Conservation (phyloP, 352 stramenopile species). For the Aphanomyces astaci region DNA sequence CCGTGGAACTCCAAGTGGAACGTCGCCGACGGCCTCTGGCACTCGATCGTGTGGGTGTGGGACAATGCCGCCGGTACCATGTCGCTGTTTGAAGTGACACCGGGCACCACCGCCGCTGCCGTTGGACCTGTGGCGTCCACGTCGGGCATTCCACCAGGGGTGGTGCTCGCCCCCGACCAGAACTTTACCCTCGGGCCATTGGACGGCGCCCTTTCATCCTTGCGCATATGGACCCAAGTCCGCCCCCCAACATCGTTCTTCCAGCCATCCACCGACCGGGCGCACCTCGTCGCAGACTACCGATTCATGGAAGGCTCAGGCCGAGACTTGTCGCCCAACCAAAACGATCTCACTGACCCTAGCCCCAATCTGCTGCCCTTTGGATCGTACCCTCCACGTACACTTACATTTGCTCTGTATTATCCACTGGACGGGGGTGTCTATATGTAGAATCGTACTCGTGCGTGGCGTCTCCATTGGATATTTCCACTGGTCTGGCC, state of each 20-base stretch:
- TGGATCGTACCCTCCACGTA: neutral
- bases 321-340: neutral
- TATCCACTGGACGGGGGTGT: neutral
- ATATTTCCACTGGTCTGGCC: neutral
- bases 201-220: neutral
- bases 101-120: neutral
- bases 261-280: neutral
- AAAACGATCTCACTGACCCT: slow-evolving; percentile 8
- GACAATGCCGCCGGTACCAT: neutral
- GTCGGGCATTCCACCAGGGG: neutral
- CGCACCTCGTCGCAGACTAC: slow-evolving; percentile 6
- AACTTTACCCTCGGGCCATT: neutral
- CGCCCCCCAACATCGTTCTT: neutral
- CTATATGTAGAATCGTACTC: neutral
- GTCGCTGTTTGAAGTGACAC: neutral
- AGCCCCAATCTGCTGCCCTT: neutral
- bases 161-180: neutral
- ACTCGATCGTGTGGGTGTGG: slow-evolving; percentile 7
- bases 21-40: neutral
- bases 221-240: slow-evolving; percentile 2
- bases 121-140: neutral
- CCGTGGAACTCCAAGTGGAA: neutral
- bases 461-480: neutral
- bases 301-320: slow-evolving; percentile 6
- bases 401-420: neutral